Conservation (phyloP, 345 rosid genomes). For the Gossypium sturtianum region DNA sequence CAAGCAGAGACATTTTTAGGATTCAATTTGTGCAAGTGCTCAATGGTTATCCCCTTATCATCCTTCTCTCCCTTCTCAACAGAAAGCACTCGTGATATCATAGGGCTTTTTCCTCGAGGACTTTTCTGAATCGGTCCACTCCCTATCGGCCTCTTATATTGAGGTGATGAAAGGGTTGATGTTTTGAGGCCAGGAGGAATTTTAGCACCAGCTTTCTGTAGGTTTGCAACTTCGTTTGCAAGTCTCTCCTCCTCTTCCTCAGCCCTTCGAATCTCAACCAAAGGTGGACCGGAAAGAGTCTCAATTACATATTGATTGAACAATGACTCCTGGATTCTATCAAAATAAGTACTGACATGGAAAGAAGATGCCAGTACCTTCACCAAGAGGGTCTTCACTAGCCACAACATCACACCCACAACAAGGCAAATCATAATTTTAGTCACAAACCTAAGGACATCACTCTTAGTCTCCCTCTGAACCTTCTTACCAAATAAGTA, state of each 20-base stretch:
- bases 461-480: constrained; percentile 31
- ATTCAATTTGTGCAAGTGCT: constrained; percentile 65
- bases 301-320: constrained; percentile 72
- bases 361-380: constrained; percentile 88
- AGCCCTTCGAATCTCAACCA: constrained; percentile 35
- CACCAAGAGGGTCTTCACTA: constrained; percentile 67
- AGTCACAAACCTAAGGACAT: constrained; percentile 42
- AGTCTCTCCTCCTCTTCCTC: constrained; percentile 50
- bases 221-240: constrained; percentile 27
- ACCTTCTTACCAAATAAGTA: constrained; percentile 62
- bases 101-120: constrained; percentile 44
- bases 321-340: constrained; percentile 78
- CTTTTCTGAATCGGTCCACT: constrained; percentile 41
- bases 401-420: constrained; percentile 68
- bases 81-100: constrained; percentile 38
- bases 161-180: constrained; percentile 27
- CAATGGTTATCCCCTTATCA: constrained; percentile 46
- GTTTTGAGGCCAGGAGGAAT: constrained; percentile 39
- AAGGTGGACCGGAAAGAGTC: constrained; percentile 71
- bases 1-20: constrained; percentile 80
- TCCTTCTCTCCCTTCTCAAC: constrained; percentile 36
- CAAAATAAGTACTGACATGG: constrained; percentile 85
- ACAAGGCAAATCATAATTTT: constrained; percentile 61
- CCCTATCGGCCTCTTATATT: constrained; percentile 22
- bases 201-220: constrained; percentile 41